phyloP scores from a whole-genome alignment of 2,329 filamentous ascomycete species.

The Lecanosticta acicola region DNA sequence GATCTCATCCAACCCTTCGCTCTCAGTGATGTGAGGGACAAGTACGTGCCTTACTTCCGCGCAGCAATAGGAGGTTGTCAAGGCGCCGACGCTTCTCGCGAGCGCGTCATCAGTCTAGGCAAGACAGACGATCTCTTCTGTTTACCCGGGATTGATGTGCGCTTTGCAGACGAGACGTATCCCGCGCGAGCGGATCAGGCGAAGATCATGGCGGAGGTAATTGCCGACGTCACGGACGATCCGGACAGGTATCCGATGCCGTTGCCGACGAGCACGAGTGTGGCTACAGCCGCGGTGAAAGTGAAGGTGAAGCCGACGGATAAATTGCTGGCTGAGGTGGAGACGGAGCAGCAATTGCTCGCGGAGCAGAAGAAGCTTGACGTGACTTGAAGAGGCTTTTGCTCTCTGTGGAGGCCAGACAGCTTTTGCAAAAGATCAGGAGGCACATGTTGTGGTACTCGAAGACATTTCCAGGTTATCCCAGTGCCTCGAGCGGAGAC shows the following conservation, averaged over 20 bases:
- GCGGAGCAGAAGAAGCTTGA: not conserved
- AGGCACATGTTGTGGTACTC: not conserved
- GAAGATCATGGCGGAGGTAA: constrained; percentile 4
- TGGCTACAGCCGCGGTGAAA: not conserved
- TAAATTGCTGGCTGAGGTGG: not conserved
- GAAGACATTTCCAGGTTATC: not conserved
- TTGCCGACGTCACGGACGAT: constrained; percentile 6
- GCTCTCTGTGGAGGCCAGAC: too few relatives aligned
- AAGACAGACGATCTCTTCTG: constrained; percentile 63
- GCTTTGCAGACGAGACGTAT: constrained; percentile 21
- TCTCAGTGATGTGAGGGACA: constrained; percentile 42
- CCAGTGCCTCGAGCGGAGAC: too few relatives aligned
- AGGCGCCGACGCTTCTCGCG: constrained; percentile 32
- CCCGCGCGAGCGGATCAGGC: constrained; percentile 6
- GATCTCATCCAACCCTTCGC: constrained; percentile 36
- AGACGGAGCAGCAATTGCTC: not conserved
- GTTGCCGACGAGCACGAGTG: not conserved
- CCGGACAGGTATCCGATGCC: not conserved
- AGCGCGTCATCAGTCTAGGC: constrained; percentile 25
- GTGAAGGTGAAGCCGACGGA: not conserved
- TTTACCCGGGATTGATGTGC: constrained; percentile 29
- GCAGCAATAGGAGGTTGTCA: constrained; percentile 62
- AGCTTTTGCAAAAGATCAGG: too few relatives aligned
- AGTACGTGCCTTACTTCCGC: constrained; percentile 57
- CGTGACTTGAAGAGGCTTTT: not conserved